Base-by-base conservation (phyloP, 805 yeast genomes). In the Cyberlindnera suaveolens region DNA sequence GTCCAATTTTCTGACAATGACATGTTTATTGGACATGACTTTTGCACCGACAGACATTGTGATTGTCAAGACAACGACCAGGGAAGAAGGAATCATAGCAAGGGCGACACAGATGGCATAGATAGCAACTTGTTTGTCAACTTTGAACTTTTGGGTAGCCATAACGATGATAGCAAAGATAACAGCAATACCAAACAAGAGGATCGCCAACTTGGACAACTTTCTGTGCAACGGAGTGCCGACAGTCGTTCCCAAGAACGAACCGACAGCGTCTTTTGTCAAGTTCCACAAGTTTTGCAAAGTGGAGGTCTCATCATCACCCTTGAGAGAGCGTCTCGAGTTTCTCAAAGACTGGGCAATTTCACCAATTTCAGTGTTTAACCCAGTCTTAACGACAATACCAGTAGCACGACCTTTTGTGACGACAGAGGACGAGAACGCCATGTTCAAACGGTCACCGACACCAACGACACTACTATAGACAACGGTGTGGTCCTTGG, bases 41-140 rank as follows among this genome's bases (percentile, higher is more conserved):
- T 78, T 78, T 50, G 96, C 80, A 48, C 95, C 84, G 52, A 81
- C 81, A 1, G 91, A 88, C 90, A 85, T 84, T 1, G 91, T 84
- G 50, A 85, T 83, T n/a, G 93, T 84, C 47, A 84, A 71, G 19
- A 84, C 93, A 18, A 84, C 93, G 47, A 83, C 82, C 53, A 84
- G 70, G 0, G 90, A 80, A 3, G 89, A 83, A 3, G 93, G 93
- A 50, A 84, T 84, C 88, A 85, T 85, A 6, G 90, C 78, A 38
- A 84, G 66, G 0, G 55, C 85, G 38, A 85, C 90, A 66, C 95
- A 87, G 56, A 88, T 82, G 20, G 96, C 96, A 59, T 87, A 87
- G 40, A 87, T 80, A 13, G 95, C 95, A 31, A 87, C 93, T 52
- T 86, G 87, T 44, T 72, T 76, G 51, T 77, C 80, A n/a, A 87